These are phyloP conservation scores for Trypanosoma boissoni DNA, from an alignment of 208 protist species.

Conservation along the genomic window DNA sequence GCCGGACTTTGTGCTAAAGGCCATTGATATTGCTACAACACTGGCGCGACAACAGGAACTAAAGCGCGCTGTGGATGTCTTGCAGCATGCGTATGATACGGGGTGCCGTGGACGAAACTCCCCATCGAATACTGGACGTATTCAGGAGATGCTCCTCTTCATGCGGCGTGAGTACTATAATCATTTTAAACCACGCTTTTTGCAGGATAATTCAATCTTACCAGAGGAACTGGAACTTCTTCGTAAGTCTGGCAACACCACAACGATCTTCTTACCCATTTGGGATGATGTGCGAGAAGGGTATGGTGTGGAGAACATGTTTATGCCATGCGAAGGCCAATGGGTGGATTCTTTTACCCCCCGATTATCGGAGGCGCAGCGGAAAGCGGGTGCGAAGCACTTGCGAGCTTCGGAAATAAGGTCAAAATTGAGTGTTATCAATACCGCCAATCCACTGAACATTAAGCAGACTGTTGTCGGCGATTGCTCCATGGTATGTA, in stretches of 20 bases:
- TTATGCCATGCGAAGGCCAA: constrained; percentile 67
- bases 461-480: constrained; percentile 84
- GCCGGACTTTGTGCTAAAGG: constrained; percentile 54
- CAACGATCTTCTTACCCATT: constrained; percentile 67
- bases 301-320: constrained; percentile 82
- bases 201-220: constrained; percentile 84
- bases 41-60: constrained; percentile 53
- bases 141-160: constrained; percentile 56
- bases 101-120: constrained; percentile 57
- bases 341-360: constrained; percentile 37
- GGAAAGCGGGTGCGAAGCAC: constrained; percentile 28
- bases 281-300: constrained; percentile 87
- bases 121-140: constrained; percentile 59
- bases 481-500: constrained; percentile 87
- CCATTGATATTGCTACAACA: constrained; percentile 59
- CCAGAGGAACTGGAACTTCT: constrained; percentile 77
- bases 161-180: constrained; percentile 50
- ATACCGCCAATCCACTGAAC: constrained; percentile 69
- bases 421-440: constrained; percentile 35
- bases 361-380: constrained; percentile 29
- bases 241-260: constrained; percentile 60
- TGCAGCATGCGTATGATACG: constrained; percentile 70
- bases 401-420: constrained; percentile 20
- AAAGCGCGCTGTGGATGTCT: constrained; percentile 80
- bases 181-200: constrained; percentile 58